A percentile compares a stretch with the other conserved stretches of the same genome.
Conservation (phyloP, 306 rosid species). For the Lathyrus oleraceus region DNA sequence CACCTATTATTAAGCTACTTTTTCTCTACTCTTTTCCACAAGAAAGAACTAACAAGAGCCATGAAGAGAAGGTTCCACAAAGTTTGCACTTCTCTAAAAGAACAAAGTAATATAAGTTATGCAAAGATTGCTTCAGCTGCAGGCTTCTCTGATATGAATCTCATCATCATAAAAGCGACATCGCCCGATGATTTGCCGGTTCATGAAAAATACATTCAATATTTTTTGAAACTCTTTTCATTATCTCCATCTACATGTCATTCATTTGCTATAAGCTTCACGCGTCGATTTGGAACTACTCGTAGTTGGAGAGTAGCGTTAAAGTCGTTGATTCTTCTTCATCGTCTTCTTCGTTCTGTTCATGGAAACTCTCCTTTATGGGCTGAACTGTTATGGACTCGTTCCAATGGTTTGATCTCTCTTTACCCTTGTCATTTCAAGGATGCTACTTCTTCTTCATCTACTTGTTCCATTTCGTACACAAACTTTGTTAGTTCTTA, state of each 20-base stretch:
- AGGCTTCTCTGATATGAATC: conserved; percentile 59
- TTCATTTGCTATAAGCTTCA: conserved; percentile 58
- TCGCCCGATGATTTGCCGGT: conserved; percentile 60
- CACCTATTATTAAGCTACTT: conserved; percentile 5
- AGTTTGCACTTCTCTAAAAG: conserved; percentile 52
- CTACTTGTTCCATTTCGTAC: conserved; percentile 19
- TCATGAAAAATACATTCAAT: conserved; percentile 58
- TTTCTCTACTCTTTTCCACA: too few relatives aligned
- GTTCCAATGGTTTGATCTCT: conserved; percentile 56
- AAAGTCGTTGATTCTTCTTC: conserved; percentile 80
- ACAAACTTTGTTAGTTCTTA: conserved; percentile 57
- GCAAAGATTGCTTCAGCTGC: conserved; percentile 66
- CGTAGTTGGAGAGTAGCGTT: conserved; percentile 77
- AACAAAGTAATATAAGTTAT: conserved; percentile 52
- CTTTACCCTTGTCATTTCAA: conserved; percentile 62
- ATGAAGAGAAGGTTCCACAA: conserved; percentile 60
- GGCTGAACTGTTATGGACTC: conserved; percentile 52
- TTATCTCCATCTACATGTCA: conserved; percentile 55
- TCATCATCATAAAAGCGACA: conserved; percentile 66
- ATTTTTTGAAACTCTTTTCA: conserved; percentile 62
- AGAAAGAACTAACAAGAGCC: background rate
- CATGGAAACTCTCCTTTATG: conserved; percentile 45
- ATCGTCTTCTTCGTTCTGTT: conserved; percentile 64
- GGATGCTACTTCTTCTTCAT: conserved; percentile 45
- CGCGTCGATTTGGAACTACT: conserved; percentile 67